Percentiles rank a stretch among this genome's conserved stretches.
Conservation (phyloP, 73 alveolate species). For the Vitrella brassicaformis region DNA sequence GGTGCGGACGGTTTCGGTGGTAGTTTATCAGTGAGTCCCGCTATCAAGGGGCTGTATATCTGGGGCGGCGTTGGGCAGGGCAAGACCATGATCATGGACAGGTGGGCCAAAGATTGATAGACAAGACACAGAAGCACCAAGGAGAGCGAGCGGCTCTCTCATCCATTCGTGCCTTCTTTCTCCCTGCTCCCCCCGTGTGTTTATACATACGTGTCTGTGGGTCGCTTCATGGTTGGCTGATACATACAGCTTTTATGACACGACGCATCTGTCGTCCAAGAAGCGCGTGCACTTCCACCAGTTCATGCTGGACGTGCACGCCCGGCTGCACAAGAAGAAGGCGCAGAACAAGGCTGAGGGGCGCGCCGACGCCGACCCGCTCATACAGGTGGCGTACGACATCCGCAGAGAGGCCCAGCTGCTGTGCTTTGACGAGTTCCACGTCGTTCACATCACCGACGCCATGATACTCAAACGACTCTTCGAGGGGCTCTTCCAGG, state of each 20-base stretch:
- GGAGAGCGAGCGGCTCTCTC: no score
- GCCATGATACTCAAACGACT: slow-evolving; percentile 81
- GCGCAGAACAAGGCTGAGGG: not conserved
- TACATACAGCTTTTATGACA: no score
- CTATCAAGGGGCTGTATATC: not conserved
- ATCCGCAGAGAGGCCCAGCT: slow-evolving; percentile 53
- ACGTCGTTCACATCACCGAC: slow-evolving; percentile 83
- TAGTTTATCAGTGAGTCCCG: not conserved
- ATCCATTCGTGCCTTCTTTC: no score
- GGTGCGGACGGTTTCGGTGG: not conserved
- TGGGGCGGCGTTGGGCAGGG: not conserved
- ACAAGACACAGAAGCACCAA: no score
- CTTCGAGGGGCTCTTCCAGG: slow-evolving; percentile 61
- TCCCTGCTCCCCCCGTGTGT: no score
- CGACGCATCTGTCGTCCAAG: no score
- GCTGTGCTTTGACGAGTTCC: slow-evolving; percentile 77
- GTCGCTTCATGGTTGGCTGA: no score
- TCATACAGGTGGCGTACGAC: slow-evolving; percentile 48
- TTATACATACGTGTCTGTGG: no score
- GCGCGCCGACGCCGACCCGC: slow-evolving; percentile 57
- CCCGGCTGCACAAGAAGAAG: slow-evolving; percentile 15
- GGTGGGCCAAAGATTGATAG: no score
- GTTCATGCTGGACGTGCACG: slow-evolving; percentile 83
- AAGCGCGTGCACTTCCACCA: slow-evolving; percentile 71
- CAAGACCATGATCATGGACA: not conserved